These are phyloP conservation scores for Nymphaea thermarum DNA, from an alignment of 164 flowering plant genomes.

Conservation along the genomic window DNA sequence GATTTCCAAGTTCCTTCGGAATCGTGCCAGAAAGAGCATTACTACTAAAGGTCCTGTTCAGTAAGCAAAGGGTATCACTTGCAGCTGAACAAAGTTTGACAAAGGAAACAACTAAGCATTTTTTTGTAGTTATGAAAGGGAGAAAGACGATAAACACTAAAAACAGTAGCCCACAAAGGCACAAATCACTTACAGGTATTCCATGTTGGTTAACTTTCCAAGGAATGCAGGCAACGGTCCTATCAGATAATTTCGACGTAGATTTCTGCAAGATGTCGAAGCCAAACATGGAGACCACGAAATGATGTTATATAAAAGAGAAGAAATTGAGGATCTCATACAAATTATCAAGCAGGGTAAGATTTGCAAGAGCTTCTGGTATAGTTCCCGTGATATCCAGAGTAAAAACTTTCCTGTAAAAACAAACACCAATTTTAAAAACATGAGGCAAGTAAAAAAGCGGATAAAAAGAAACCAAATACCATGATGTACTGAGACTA, in stretches of 20 bases:
- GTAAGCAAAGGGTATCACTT: background rate
- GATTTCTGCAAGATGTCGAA: slow-evolving; percentile 16
- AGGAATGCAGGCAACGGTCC: slow-evolving; percentile 49
- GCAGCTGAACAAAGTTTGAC: too few species aligned
- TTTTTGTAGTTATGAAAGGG: too few species aligned
- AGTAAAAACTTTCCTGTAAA: background rate
- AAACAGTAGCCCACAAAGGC: too few species aligned
- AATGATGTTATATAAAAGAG: too few species aligned
- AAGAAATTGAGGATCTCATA: too few species aligned
- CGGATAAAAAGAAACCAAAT: too few species aligned
- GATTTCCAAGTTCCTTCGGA: slow-evolving; percentile 40
- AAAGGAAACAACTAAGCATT: too few species aligned
- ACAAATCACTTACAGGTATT: slow-evolving; percentile 10
- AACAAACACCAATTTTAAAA: background rate
- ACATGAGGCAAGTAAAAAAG: background rate
- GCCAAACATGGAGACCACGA: too few species aligned
- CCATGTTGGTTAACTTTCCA: slow-evolving; percentile 10
- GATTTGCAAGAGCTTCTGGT: slow-evolving; percentile 1
- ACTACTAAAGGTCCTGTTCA: slow-evolving; percentile 19
- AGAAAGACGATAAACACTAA: too few species aligned
- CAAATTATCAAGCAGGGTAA: slow-evolving; percentile 1
- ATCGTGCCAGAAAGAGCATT: slow-evolving; percentile 31
- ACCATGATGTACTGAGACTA: too few species aligned
- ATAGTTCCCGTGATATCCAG: background rate
- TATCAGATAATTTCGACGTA: slow-evolving; percentile 41